Evolutionary conservation across 2,329 filamentous ascomycete genomes (phyloP).

Genomic region (Gliomastix tumulicola): DNA sequence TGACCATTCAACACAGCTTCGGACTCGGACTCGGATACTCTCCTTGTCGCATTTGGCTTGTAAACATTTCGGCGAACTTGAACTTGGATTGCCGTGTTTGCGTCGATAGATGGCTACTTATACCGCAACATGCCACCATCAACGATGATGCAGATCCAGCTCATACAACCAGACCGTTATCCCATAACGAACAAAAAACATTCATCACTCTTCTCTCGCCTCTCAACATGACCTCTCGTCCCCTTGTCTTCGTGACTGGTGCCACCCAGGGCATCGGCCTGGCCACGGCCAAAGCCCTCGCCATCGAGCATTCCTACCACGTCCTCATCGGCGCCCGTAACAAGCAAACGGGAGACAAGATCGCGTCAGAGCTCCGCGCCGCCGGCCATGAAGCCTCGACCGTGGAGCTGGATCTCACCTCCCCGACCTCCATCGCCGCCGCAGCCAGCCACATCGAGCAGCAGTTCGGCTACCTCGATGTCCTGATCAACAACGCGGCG

Average conservation of each 20-base stretch:
- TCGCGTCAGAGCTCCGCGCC: conserved; percentile 12
- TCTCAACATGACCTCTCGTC: background rate
- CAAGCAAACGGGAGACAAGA: conserved; percentile 11
- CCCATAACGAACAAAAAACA: no score
- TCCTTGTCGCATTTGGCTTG: no score
- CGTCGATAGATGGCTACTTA: no score
- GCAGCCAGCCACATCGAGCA: conserved; percentile 13
- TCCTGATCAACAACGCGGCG: conserved; percentile 32
- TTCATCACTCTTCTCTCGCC: no score
- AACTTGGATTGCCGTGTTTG: no score
- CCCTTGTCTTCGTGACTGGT: conserved; percentile 12
- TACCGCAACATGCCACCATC: no score
- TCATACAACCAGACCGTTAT: background rate
- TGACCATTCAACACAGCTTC: no score
- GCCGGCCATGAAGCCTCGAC: conserved; percentile 13
- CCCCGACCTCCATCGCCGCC: conserved; percentile 22
- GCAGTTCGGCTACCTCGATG: conserved; percentile 30
- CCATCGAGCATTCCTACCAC: conserved; percentile 16
- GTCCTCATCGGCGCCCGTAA: conserved; percentile 25
- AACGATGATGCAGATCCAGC: no score
- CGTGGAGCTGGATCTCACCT: conserved; percentile 29
- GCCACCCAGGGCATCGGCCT: conserved; percentile 15
- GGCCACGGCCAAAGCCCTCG: conserved; percentile 10
- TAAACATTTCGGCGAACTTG: no score
- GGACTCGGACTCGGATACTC: no score